Conservation (phyloP, 2,329 filamentous ascomycete species). For the Claviceps maximensis region DNA sequence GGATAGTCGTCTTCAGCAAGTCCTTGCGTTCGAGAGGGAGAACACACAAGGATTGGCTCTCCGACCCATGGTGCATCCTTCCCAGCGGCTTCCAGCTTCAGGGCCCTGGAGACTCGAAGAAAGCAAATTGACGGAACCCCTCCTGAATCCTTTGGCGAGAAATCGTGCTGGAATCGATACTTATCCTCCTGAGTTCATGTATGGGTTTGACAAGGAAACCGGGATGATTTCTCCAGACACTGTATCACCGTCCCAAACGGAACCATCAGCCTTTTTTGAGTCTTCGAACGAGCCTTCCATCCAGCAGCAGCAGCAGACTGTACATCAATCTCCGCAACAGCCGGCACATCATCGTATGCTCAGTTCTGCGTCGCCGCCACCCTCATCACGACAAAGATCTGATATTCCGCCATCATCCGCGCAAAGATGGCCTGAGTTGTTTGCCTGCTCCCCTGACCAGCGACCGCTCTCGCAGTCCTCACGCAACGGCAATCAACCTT, state of each 20-base stretch:
- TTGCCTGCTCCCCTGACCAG: constrained; percentile 16
- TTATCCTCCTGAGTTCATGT: constrained; percentile 19
- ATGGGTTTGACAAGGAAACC: constrained; percentile 39
- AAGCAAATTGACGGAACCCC: constrained; percentile 38
- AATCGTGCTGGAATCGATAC: constrained; percentile 20
- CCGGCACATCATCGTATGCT: neutral
- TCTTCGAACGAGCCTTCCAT: neutral
- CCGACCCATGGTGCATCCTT: constrained; percentile 17
- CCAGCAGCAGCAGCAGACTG: neutral
- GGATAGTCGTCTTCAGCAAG: neutral
- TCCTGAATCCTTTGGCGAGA: constrained; percentile 25
- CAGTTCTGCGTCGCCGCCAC: neutral
- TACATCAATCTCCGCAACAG: neutral
- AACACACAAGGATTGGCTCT: neutral
- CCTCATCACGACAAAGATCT: constrained; percentile 7
- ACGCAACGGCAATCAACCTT: constrained; percentile 8
- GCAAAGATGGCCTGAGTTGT: constrained; percentile 35
- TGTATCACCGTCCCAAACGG: constrained; percentile 12
- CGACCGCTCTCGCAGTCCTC: constrained; percentile 3
- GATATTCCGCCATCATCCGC: constrained; percentile 38
- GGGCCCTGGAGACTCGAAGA: constrained; percentile 41
- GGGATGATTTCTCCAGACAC: constrained; percentile 17
- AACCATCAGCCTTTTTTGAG: neutral
- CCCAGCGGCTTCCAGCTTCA: constrained; percentile 28
- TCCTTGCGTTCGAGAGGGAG: neutral